Percentiles rank a stretch among this genome's conserved stretches.
Conservation (phyloP, 1,139 yeast genomes). For the Geotrichum restrictum region DNA sequence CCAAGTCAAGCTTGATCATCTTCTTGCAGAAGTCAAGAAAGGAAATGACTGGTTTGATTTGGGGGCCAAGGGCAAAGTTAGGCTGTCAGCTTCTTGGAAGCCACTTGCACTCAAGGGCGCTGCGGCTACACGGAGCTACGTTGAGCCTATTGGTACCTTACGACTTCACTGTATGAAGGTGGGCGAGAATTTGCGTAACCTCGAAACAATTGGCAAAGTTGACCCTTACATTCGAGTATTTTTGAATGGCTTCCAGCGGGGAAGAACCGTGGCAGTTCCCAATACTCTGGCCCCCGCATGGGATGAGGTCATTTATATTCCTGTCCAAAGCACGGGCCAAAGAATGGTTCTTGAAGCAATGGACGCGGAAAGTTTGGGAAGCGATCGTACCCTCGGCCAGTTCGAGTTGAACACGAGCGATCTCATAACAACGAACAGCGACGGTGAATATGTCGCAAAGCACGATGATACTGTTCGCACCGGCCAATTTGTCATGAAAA, state of each 20-base stretch:
- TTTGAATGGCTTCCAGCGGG: conserved; percentile 70
- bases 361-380: conserved; percentile 76
- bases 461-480: conserved; percentile 55
- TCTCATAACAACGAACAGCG: conserved; percentile 62
- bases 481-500: conserved; percentile 59
- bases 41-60: conserved; percentile 73
- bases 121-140: conserved; percentile 71
- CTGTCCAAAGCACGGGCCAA: conserved; percentile 78
- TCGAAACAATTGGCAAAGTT: conserved; percentile 83
- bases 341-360: conserved; percentile 78
- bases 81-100: conserved; percentile 72
- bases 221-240: conserved; percentile 87
- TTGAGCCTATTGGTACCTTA: conserved; percentile 89
- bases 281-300: conserved; percentile 76
- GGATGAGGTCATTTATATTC: conserved; percentile 77
- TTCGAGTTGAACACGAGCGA: conserved; percentile 66
- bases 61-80: conserved; percentile 63
- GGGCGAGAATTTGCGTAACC: conserved; percentile 57
- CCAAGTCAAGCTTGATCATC: conserved; percentile 53
- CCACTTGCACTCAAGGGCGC: conserved; percentile 66
- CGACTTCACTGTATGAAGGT: conserved; percentile 72
- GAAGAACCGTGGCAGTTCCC: conserved; percentile 69
- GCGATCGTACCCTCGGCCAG: conserved; percentile 83
- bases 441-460: conserved; percentile 61
- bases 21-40: conserved; percentile 73